These are phyloP conservation scores for Saksenaea oblongispora DNA, from an alignment of 371 early-diverging fungal genomes.

Conservation along the genomic window DNA sequence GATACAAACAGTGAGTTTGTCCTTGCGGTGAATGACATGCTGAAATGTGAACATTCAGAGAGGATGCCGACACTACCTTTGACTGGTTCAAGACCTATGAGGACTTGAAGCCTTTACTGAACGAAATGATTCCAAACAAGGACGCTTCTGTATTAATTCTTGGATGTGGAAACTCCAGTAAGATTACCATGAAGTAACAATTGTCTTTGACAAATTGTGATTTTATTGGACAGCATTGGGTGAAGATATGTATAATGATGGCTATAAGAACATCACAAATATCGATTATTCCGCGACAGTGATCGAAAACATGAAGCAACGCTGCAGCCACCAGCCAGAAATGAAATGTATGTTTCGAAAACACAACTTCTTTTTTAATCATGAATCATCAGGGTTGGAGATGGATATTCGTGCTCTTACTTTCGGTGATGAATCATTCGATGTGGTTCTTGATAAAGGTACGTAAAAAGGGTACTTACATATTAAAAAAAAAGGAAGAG, in stretches of 20 bases:
- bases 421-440: constrained; percentile 63
- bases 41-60: constrained; percentile 33
- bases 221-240: constrained; percentile 57
- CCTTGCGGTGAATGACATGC: neutral
- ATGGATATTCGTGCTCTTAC: constrained; percentile 79
- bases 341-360: constrained; percentile 56
- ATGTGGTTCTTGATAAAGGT: constrained; percentile 86
- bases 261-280: constrained; percentile 76
- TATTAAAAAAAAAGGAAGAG: neutral
- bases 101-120: constrained; percentile 67
- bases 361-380: neutral
- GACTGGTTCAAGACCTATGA: constrained; percentile 89
- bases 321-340: constrained; percentile 58
- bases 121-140: constrained; percentile 56
- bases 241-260: constrained; percentile 81
- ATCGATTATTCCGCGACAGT: constrained; percentile 82
- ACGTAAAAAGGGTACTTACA: constrained; percentile 8
- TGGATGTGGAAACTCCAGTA: constrained; percentile 81
- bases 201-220: neutral
- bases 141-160: constrained; percentile 70
- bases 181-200: constrained; percentile 4
- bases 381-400: constrained; percentile 57
- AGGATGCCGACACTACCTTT: constrained; percentile 60
- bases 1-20: constrained; percentile 38
- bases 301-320: constrained; percentile 75